These are phyloP conservation scores for Sechiopsis laciniata DNA, from an alignment of 306 rosid genomes.

Conservation along the genomic window DNA sequence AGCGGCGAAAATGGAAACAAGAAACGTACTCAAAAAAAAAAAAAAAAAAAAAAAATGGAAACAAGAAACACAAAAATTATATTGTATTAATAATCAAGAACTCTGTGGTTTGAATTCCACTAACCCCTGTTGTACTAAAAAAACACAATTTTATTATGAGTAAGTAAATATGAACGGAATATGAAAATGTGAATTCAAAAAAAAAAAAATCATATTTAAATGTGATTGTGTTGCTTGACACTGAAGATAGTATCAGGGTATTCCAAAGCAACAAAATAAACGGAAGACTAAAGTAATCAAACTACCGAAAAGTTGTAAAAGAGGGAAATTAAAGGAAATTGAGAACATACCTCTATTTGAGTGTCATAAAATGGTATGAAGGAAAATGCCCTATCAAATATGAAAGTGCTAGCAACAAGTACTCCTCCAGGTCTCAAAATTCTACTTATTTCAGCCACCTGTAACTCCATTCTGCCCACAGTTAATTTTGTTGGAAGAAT, in stretches of 20 bases:
- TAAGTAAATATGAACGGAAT: neutral
- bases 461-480: constrained; percentile 21
- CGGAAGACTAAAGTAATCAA: no score
- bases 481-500: constrained; percentile 12
- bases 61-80: neutral
- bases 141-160: neutral
- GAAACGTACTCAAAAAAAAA: no score
- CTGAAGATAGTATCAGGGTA: no score
- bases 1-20: neutral
- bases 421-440: constrained; percentile 87
- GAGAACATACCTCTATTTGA: constrained; percentile 45
- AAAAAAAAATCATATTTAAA: no score
- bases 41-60: no score
- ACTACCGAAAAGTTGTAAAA: neutral
- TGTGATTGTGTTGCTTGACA: no score
- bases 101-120: no score
- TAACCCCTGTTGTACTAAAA: no score
- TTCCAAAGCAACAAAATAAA: no score
- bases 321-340: constrained; percentile 2
- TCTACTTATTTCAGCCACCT: constrained; percentile 91
- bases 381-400: constrained; percentile 58
- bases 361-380: constrained; percentile 48
- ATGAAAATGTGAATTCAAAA: no score
- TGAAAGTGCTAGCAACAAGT: constrained; percentile 70
- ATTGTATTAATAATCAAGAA: no score